phyloP scores from a whole-genome alignment of 192 early-diverging fungal species.

The Coemansia sp. region DNA sequence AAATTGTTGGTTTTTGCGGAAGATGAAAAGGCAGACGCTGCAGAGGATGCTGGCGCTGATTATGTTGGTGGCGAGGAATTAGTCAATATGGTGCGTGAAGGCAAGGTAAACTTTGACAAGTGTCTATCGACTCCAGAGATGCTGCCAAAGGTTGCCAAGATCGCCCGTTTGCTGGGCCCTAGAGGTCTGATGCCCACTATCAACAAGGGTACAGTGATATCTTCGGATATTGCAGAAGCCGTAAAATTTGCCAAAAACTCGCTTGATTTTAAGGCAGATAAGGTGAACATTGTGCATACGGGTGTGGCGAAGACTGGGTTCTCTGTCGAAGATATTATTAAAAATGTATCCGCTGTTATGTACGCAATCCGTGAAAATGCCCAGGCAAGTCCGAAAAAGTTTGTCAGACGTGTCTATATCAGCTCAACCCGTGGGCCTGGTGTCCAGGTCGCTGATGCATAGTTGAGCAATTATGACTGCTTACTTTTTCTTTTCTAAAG shows the following conservation, averaged over 20 bases:
- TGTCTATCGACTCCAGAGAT: conserved; percentile 85
- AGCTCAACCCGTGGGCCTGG: conserved; percentile 72
- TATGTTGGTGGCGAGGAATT: conserved; percentile 87
- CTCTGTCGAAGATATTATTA: conserved; percentile 33
- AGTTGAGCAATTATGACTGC: neutral
- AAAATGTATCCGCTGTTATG: conserved; percentile 61
- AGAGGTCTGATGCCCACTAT: conserved; percentile 95
- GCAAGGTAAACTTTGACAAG: conserved; percentile 75
- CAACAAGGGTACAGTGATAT: conserved; percentile 80
- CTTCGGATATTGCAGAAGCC: conserved; percentile 64
- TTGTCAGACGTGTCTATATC: conserved; percentile 62
- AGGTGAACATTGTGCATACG: conserved; percentile 67
- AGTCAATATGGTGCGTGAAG: conserved; percentile 64
- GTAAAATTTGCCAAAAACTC: conserved; percentile 66
- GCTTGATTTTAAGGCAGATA: conserved; percentile 76
- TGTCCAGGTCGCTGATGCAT: conserved; percentile 58
- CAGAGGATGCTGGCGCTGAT: conserved; percentile 73
- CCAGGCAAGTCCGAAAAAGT: conserved; percentile 43
- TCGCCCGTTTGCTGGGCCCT: conserved; percentile 88
- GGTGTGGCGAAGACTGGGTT: conserved; percentile 52
- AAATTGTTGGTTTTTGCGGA: conserved; percentile 83
- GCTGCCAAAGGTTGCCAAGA: conserved; percentile 83
- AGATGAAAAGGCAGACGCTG: conserved; percentile 80
- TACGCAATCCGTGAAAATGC: conserved; percentile 61
- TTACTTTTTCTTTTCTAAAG: neutral